Base-by-base conservation (phyloP, 345 rosid genomes). In the Lepidium aucheri region DNA sequence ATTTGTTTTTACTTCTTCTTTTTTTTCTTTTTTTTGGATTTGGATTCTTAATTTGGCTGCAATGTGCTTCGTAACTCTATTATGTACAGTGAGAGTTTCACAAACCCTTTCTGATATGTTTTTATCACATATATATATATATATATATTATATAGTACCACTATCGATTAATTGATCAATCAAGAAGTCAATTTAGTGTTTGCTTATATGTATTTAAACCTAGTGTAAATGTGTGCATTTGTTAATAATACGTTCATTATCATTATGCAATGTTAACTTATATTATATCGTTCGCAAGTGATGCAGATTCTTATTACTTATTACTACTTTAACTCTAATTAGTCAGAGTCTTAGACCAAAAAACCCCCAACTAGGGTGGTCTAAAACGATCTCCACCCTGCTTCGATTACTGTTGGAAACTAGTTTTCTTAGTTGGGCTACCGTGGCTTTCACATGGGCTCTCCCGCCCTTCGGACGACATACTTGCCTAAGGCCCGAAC, bases 1-100 rank as follows among this genome's bases (percentile, higher is more conserved):
- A 1, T 34, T 60, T 51, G 5, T 16, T 42, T 56, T 71, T 53
- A 43, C 8, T 18, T 20, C 26, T 26, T 26, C 30, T 2, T 24
- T 24, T 20, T 3, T 20, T 20, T 20, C 3, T 18, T 34, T 8
- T 3, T 65, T 50, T 59, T 66, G 12, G 15, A 36, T 53, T 61
- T 74, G 77, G 52, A 73, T 66, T 73, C 62, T 73, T 66, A 59
- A 44, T 73, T 74, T 63, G 68, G 60, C 69, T 63, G 69, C 28
- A 55, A 51, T 17, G 45, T 53, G 53, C 41, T 60, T 60, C 38
- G 60, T 36, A 60, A 52, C 44, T 60, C 68, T 51, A 51, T 73
- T 40, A 59, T 73, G 77, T 66, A 73, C 71, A 72, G 76, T 65
- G 65, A 57, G 72, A 45, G 63, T 52, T 66, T 66, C 54, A 65